A percentile compares a stretch with the other conserved stretches of the same genome.
These are phyloP conservation scores for Cyanodermella asteris DNA, from an alignment of 2,329 filamentous ascomycete species.

Conservation along the genomic window DNA sequence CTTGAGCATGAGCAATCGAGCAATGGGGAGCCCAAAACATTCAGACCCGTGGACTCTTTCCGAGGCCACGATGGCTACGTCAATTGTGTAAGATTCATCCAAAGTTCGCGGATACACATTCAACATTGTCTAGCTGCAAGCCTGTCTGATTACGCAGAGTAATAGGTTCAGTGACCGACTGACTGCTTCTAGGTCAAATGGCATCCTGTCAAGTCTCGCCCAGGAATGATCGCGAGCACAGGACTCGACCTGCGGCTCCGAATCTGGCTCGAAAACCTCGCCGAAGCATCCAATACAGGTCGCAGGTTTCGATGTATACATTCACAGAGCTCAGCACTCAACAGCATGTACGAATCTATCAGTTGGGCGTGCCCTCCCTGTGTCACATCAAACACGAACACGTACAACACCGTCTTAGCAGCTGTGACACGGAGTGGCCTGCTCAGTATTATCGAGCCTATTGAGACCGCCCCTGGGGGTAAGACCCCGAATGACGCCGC, in stretches of 20 bases:
- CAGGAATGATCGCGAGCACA: slow-evolving; percentile 71
- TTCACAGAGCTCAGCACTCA: slow-evolving; percentile 42
- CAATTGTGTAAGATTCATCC: slow-evolving; percentile 42
- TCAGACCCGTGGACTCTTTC: no score
- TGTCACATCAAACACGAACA: slow-evolving; percentile 69
- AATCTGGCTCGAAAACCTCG: slow-evolving; percentile 79
- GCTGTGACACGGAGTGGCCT: slow-evolving; percentile 65
- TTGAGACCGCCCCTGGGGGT: slow-evolving; percentile 52
- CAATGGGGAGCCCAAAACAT: no score
- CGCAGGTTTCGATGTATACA: slow-evolving; percentile 57
- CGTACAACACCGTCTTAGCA: slow-evolving; percentile 65
- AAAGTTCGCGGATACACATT: slow-evolving; percentile 6
- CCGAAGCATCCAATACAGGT: slow-evolving; percentile 49
- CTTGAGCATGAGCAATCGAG: slow-evolving; percentile 75
- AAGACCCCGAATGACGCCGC: no score
- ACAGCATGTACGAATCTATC: slow-evolving; percentile 51
- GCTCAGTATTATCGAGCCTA: slow-evolving; percentile 63
- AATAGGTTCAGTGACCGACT: no score
- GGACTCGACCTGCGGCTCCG: slow-evolving; percentile 78
- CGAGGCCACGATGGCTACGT: slow-evolving; percentile 78
- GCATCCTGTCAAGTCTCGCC: slow-evolving; percentile 75
- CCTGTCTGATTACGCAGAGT: slow-evolving; percentile 3
- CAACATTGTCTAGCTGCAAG: slow-evolving; percentile 9
- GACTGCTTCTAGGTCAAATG: slow-evolving; percentile 50
- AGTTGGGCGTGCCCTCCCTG: no score